Conservation (phyloP, 2,329 filamentous ascomycete genomes). For the Verruconis gallopava region DNA sequence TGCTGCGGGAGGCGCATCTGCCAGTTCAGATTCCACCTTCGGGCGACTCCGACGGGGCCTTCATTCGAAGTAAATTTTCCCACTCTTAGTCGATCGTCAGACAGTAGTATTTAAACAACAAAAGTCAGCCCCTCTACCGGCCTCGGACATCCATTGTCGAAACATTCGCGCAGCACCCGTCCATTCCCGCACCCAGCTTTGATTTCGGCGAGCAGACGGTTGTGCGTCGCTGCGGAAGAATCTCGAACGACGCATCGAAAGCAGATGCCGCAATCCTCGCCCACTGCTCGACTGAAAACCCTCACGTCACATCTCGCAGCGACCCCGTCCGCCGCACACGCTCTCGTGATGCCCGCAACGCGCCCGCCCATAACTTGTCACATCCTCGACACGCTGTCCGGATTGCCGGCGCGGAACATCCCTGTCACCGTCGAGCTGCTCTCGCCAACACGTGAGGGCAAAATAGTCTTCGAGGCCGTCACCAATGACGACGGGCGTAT, state of each 20-base stretch:
- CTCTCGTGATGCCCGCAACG: constrained; percentile 1
- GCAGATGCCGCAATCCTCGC: constrained; percentile 6
- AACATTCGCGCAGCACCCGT: no score
- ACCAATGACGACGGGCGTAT: constrained; percentile 71
- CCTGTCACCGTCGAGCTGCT: constrained; percentile 49
- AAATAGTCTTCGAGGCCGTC: constrained; percentile 14
- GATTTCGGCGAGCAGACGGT: not conserved
- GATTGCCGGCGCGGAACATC: constrained; percentile 54
- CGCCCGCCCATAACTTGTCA: constrained; percentile 64
- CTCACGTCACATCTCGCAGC: constrained; percentile 2
- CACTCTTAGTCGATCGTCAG: no score
- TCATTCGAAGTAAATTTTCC: no score
- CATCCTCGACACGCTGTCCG: constrained; percentile 69
- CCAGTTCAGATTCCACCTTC: no score
- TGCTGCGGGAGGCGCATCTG: no score
- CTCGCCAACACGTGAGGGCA: constrained; percentile 18
- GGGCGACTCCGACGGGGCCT: no score
- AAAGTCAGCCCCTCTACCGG: no score
- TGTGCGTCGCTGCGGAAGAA: not conserved
- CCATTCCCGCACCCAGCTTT: no score
- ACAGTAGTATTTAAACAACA: no score
- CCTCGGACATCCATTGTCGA: no score
- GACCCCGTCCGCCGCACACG: not conserved
- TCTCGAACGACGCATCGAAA: constrained; percentile 1
- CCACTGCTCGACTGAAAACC: constrained; percentile 2